Conservation (phyloP, 139 green algal species). For the Closterium sp. region DNA sequence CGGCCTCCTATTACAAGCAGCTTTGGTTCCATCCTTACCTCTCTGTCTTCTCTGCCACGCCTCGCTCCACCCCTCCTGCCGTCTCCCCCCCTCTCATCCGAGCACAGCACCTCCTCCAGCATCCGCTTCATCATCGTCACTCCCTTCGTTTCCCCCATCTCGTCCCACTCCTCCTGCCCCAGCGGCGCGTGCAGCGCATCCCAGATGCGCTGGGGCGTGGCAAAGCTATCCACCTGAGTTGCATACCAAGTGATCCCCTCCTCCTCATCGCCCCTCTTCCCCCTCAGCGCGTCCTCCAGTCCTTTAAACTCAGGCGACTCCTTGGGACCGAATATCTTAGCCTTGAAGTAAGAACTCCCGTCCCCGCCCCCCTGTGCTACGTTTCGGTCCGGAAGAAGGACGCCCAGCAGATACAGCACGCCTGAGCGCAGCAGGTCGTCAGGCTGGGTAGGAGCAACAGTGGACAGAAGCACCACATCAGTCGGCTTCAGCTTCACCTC, state of each 20-base stretch:
- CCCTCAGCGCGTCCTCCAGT: not conserved
- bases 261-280: not conserved
- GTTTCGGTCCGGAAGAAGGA: not conserved
- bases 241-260: not conserved
- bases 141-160: not conserved
- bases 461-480: conserved; percentile 16
- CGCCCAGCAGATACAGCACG: not conserved
- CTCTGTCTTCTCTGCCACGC: not conserved
- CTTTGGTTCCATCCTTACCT: no score
- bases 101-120: conserved; percentile 1
- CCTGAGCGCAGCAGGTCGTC: not conserved
- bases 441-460: not conserved
- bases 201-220: conserved; percentile 15
- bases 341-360: not conserved
- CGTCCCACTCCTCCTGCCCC: not conserved
- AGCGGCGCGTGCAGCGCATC: not conserved
- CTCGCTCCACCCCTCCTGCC: not conserved
- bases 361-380: not conserved
- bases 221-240: not conserved
- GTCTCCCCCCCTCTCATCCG: not conserved
- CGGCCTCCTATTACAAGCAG: no score
- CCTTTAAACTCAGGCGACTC: not conserved
- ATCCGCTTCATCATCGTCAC: not conserved
- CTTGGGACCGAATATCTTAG: not conserved
- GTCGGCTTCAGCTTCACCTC: conserved; percentile 7